phyloP scores from a whole-genome alignment of 208 protist genomes.

The Leishmania guyanensis region DNA sequence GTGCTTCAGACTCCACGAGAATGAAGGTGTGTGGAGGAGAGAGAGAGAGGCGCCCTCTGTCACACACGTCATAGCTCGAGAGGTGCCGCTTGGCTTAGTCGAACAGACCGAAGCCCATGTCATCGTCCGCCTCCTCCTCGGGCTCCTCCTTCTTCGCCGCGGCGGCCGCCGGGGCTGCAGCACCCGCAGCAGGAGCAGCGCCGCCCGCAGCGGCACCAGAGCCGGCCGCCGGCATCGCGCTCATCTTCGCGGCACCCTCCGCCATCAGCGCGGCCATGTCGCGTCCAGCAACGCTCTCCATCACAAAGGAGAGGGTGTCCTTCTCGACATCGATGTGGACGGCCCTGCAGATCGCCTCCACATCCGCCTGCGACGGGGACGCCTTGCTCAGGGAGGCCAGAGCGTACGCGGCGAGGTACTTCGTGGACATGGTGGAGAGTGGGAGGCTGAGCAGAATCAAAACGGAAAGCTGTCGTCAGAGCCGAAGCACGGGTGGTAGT shows the following conservation, averaged over 20 bases:
- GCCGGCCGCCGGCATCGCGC: conserved; percentile 23
- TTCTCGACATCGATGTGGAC: conserved; percentile 69
- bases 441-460: not conserved
- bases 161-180: conserved; percentile 43
- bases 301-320: conserved; percentile 80
- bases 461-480: too few relatives aligned
- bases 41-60: not conserved
- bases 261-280: conserved; percentile 77
- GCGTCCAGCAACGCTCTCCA: conserved; percentile 77
- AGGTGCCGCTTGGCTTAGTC: not conserved
- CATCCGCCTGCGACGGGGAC: conserved; percentile 70
- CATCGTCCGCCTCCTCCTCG: conserved; percentile 89
- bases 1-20: not conserved
- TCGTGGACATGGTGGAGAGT: conserved; percentile 70
- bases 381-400: conserved; percentile 83
- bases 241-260: conserved; percentile 86
- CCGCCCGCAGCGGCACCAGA: conserved; percentile 26
- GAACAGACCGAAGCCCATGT: conserved; percentile 88
- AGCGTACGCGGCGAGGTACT: conserved; percentile 93
- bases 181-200: conserved; percentile 34
- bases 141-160: conserved; percentile 59
- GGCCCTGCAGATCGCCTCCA: conserved; percentile 88
- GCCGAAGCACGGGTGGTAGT: too few relatives aligned
- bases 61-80: not conserved
- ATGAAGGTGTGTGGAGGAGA: not conserved